Percentiles rank a stretch among this genome's conserved stretches.
Evolutionary conservation across 1,284 basidiomycete species (phyloP).

Genomic region (Cutaneotrichosporon cutaneum): DNA sequence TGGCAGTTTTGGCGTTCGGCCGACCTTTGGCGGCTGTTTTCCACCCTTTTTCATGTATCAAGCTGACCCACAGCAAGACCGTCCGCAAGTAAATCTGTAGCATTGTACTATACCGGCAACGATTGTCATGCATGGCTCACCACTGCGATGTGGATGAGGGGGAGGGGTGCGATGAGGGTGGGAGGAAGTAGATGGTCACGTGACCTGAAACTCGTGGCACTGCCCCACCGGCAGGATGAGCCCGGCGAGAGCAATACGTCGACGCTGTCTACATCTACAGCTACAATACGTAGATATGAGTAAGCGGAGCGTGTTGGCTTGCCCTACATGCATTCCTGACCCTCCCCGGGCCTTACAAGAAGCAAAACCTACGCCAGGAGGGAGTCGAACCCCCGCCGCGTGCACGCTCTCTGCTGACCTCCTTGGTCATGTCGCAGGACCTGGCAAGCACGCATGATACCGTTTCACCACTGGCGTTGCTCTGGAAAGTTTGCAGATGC

Average conservation of each 20-base stretch:
- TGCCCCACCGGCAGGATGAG: too few relatives aligned
- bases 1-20: too few relatives aligned
- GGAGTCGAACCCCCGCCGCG: constrained; percentile 1
- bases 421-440: not conserved
- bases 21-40: not conserved
- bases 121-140: constrained; percentile 21
- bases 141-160: constrained; percentile 11
- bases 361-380: not conserved
- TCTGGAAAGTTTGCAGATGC: not conserved
- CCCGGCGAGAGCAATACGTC: too few relatives aligned
- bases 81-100: constrained; percentile 25
- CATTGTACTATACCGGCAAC: constrained; percentile 22
- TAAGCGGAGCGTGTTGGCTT: too few relatives aligned
- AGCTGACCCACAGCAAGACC: constrained; percentile 28
- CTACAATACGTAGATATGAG: too few relatives aligned
- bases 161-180: constrained; percentile 4
- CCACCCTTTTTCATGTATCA: not conserved
- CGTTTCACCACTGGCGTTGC: constrained; percentile 1
- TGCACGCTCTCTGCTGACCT: not conserved
- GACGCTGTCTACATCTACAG: too few relatives aligned
- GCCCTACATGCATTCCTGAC: not conserved
- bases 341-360: not conserved
- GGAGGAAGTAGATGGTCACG: constrained; percentile 25
- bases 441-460: not conserved
- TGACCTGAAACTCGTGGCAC: not conserved